These are phyloP conservation scores for Paragyromitra xinjiangensis DNA, from an alignment of 495 filamentous ascomycete species.

Conservation along the genomic window DNA sequence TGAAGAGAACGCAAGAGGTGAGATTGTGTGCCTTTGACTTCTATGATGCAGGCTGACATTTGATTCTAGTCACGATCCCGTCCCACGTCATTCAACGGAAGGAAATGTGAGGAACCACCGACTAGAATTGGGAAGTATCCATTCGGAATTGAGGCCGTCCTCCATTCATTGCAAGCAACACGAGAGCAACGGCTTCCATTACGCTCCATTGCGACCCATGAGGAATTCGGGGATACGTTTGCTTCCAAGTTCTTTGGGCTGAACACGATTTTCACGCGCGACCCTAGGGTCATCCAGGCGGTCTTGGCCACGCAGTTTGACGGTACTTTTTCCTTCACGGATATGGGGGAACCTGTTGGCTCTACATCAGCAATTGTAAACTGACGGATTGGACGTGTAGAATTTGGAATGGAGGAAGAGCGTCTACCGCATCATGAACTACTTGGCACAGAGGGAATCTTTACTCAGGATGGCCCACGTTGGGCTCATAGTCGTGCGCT, in stretches of 20 bases:
- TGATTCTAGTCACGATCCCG: neutral
- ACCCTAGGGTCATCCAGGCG: slow-evolving; percentile 61
- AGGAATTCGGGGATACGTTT: slow-evolving; percentile 40
- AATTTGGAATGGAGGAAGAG: slow-evolving; percentile 58
- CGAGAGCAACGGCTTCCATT: slow-evolving; percentile 35
- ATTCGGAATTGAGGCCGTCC: slow-evolving; percentile 36
- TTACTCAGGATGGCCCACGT: slow-evolving; percentile 63
- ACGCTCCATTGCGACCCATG: slow-evolving; percentile 15
- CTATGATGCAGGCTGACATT: neutral
- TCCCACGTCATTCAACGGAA: slow-evolving; percentile 24
- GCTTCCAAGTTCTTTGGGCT: slow-evolving; percentile 52
- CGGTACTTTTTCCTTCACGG: slow-evolving; percentile 47
- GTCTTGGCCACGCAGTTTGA: slow-evolving; percentile 60
- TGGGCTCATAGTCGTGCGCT: slow-evolving; percentile 68
- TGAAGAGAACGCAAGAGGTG: slow-evolving; percentile 8
- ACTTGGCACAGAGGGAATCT: slow-evolving; percentile 65
- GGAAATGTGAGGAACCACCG: slow-evolving; percentile 34
- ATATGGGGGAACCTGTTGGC: neutral
- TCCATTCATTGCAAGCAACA: slow-evolving; percentile 26
- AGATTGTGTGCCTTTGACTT: neutral
- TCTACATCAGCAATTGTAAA: neutral
- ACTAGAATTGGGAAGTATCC: slow-evolving; percentile 29
- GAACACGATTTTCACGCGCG: slow-evolving; percentile 57
- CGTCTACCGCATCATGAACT: slow-evolving; percentile 58
- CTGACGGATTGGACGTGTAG: neutral